These are phyloP conservation scores for Tuber indicum DNA, from an alignment of 495 filamentous ascomycete species.

Conservation along the genomic window DNA sequence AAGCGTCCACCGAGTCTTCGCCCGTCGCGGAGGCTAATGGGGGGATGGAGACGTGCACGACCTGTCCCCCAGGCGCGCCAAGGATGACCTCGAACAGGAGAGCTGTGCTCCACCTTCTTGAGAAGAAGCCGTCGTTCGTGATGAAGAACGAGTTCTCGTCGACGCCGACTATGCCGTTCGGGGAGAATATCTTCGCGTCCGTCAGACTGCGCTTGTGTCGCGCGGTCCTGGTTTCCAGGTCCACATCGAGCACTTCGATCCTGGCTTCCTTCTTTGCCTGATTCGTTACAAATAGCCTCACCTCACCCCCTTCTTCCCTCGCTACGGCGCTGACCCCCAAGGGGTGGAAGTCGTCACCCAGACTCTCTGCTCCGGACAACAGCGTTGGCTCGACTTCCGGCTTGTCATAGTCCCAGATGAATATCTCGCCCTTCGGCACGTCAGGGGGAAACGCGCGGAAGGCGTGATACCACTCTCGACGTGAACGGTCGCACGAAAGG, in stretches of 20 bases:
- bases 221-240: constrained; percentile 12
- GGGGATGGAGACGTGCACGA: constrained; percentile 30
- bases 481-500: constrained; percentile 34
- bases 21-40: background rate
- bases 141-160: constrained; percentile 29
- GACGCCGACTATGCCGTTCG: constrained; percentile 34
- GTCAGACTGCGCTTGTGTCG: constrained; percentile 25
- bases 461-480: constrained; percentile 35
- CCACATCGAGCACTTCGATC: constrained; percentile 35
- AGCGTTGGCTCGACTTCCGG: constrained; percentile 18
- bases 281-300: constrained; percentile 34
- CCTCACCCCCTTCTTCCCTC: background rate
- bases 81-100: constrained; percentile 24
- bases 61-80: constrained; percentile 26
- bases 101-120: constrained; percentile 26
- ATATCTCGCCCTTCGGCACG: constrained; percentile 24
- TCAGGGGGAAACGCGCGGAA: constrained; percentile 16
- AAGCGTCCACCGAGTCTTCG: background rate
- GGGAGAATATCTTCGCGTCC: constrained; percentile 22
- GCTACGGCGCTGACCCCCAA: constrained; percentile 18
- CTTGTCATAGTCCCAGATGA: constrained; percentile 28
- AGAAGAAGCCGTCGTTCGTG: constrained; percentile 34
- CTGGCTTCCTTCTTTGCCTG: constrained; percentile 20
- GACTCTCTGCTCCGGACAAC: constrained; percentile 17
- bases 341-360: constrained; percentile 32